phyloP scores from a whole-genome alignment of 176 grass and related monocot genomes.

The Oryza punctata region DNA sequence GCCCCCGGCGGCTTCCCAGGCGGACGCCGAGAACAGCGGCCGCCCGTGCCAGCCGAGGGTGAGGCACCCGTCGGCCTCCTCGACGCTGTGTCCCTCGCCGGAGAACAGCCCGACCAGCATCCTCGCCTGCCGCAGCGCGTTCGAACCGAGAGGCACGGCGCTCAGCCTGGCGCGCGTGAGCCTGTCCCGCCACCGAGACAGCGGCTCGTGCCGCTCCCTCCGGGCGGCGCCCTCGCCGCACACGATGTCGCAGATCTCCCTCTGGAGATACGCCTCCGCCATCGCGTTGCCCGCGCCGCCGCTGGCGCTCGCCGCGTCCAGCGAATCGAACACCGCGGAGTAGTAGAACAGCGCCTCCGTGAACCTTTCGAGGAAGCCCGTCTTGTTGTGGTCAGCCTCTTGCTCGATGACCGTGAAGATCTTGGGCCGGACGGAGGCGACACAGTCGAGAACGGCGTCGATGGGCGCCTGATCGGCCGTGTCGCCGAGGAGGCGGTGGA shows the following conservation, averaged over 20 bases:
- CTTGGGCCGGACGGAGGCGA: constrained; percentile 59
- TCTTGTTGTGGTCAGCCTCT: constrained; percentile 93
- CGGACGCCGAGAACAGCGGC: constrained; percentile 83
- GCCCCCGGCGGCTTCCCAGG: constrained; percentile 57
- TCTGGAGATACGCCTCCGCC: constrained; percentile 75
- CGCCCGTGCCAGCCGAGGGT: constrained; percentile 91
- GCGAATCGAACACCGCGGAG: constrained; percentile 90
- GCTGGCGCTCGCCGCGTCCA: constrained; percentile 49
- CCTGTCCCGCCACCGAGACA: constrained; percentile 63
- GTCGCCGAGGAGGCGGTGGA: constrained; percentile 74
- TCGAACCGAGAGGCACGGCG: constrained; percentile 73
- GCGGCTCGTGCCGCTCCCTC: constrained; percentile 91
- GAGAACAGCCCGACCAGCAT: constrained; percentile 91
- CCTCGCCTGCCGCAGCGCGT: constrained; percentile 84
- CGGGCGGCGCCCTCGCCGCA: constrained; percentile 62
- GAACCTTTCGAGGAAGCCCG: constrained; percentile 84
- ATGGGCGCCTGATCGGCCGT: constrained; percentile 45
- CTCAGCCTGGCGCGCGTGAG: constrained; percentile 47
- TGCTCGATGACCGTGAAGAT: constrained; percentile 87
- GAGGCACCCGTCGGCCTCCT: constrained; percentile 81
- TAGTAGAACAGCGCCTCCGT: constrained; percentile 96
- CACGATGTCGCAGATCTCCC: constrained; percentile 88
- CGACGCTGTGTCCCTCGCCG: constrained; percentile 83
- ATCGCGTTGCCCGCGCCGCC: constrained; percentile 46
- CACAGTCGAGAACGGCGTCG: constrained; percentile 66